Percentiles rank a stretch among this genome's conserved stretches.
Conservation (phyloP, 2,329 filamentous ascomycete species). For the Periconia sp. region DNA sequence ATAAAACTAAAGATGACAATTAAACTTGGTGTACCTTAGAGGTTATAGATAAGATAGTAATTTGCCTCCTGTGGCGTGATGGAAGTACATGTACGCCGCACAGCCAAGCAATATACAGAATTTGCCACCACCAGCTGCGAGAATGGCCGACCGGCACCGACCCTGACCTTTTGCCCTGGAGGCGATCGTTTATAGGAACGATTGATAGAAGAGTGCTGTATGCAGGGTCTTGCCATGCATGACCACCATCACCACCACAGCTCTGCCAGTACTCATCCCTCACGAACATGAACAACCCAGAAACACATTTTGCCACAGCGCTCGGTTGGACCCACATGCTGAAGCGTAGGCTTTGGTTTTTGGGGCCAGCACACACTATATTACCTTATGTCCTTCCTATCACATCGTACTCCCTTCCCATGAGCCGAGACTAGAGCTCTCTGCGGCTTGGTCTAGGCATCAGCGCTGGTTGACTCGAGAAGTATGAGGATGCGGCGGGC, state of each 20-base stretch:
- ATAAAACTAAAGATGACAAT: not conserved
- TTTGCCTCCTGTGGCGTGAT: not conserved
- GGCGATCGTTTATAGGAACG: not conserved
- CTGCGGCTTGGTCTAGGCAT: slow-evolving; percentile 3
- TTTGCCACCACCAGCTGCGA: not conserved
- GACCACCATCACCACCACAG: not conserved
- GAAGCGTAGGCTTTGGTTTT: not conserved
- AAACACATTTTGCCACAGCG: slow-evolving; percentile 1
- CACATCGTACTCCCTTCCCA: not conserved
- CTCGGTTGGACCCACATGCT: not conserved
- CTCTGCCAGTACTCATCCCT: not conserved
- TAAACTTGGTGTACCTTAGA: not conserved
- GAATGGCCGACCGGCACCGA: not conserved
- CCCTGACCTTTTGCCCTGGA: not conserved
- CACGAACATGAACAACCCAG: not conserved
- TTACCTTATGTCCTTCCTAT: not conserved
- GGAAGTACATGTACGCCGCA: not conserved
- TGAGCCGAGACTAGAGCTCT: not conserved
- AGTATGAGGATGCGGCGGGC: slow-evolving; percentile 5
- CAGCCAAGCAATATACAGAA: not conserved
- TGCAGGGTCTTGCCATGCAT: not conserved
- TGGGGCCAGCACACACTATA: not conserved
- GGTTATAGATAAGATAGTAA: not conserved
- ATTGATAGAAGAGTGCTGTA: not conserved
- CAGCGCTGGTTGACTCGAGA: slow-evolving; percentile 7